Conservation (phyloP, 2,329 filamentous ascomycete species). For the Trichoderma brevicompactum region DNA sequence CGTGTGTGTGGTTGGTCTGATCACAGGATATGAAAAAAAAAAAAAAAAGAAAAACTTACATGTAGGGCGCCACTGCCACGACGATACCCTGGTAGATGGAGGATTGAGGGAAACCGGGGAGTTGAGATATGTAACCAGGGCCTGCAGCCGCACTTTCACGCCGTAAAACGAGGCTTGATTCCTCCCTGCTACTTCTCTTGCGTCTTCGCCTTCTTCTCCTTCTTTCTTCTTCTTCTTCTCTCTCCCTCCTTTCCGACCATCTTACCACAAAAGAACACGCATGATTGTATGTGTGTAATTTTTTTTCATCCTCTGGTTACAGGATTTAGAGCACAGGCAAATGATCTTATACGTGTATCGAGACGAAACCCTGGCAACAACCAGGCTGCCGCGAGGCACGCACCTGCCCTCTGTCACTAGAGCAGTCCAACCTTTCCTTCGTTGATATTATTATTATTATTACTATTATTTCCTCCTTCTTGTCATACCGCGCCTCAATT, state of each 20-base stretch:
- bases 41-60: neutral
- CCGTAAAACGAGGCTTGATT: constrained; percentile 14
- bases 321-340: neutral
- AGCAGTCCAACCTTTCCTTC: neutral
- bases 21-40: constrained; percentile 9
- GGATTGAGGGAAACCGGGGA: constrained; percentile 26
- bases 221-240: neutral
- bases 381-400: constrained; percentile 12
- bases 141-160: constrained; percentile 25
- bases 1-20: constrained; percentile 22
- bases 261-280: neutral
- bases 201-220: neutral
- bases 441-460: neutral
- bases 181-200: neutral
- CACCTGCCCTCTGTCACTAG: neutral
- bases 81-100: constrained; percentile 22
- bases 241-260: neutral
- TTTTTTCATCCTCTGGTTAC: neutral
- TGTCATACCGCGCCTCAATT: neutral
- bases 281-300: neutral
- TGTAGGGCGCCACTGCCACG: constrained; percentile 23
- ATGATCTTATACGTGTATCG: constrained; percentile 11
- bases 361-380: constrained; percentile 5
- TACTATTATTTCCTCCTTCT: neutral
- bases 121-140: constrained; percentile 18